A percentile compares a stretch with the other conserved stretches of the same genome.
phyloP scores from a whole-genome alignment of 2,329 filamentous ascomycete species.

The Nigrospora sphaerica region DNA sequence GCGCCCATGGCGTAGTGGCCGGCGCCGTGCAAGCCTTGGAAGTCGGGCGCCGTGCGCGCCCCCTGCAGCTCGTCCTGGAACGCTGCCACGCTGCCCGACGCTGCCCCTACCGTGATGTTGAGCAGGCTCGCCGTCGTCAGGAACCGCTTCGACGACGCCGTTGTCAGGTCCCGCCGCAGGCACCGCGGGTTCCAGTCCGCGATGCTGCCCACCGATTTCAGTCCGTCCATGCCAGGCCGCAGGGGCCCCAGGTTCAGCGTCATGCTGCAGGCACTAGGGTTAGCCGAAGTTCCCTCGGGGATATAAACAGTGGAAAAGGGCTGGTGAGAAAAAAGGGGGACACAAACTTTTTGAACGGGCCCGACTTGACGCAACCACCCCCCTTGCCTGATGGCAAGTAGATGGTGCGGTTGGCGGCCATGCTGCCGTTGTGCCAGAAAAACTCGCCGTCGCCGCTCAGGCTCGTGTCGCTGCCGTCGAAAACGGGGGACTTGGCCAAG shows the following conservation, averaged over 20 bases:
- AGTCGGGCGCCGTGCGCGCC: neutral
- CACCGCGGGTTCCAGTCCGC: neutral
- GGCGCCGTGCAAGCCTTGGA: neutral
- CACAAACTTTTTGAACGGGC: slow-evolving; percentile 27
- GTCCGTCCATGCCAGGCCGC: slow-evolving; percentile 10
- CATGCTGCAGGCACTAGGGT: neutral
- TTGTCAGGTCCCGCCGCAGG: neutral
- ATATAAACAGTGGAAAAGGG: too few relatives aligned
- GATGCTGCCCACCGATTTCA: too few relatives aligned
- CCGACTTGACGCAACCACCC: slow-evolving; percentile 41
- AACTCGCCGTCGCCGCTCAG: slow-evolving; percentile 40
- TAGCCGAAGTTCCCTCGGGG: too few relatives aligned
- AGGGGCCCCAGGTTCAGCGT: slow-evolving; percentile 22
- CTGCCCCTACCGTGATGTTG: neutral
- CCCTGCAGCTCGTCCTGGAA: neutral
- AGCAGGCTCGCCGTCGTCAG: neutral
- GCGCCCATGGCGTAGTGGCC: slow-evolving; percentile 1
- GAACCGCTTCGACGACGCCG: neutral
- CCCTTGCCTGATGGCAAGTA: slow-evolving; percentile 40
- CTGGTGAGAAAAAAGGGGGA: too few relatives aligned
- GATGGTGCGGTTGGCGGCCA: slow-evolving; percentile 10
- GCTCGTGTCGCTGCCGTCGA: slow-evolving; percentile 45
- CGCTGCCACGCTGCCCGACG: neutral
- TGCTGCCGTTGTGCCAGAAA: slow-evolving; percentile 12
- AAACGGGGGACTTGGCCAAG: slow-evolving; percentile 40